phyloP scores from a whole-genome alignment of 805 yeast species.

The Candida wancherniae region DNA sequence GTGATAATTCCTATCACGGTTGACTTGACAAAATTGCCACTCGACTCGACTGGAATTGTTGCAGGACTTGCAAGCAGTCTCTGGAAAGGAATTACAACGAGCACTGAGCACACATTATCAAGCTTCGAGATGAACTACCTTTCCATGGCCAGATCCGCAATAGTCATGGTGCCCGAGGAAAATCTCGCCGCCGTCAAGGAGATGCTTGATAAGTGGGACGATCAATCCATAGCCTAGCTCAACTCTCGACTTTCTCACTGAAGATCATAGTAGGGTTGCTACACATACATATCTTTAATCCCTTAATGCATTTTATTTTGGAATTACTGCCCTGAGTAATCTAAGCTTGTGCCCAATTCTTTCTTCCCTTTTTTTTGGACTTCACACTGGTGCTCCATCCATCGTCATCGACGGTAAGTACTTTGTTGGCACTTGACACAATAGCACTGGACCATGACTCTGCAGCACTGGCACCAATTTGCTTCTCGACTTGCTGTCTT shows the following conservation, averaged over 20 bases:
- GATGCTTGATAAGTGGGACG: slow-evolving; percentile 8
- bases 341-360: slow-evolving; percentile 9
- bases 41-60: slow-evolving; percentile 61
- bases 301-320: no score
- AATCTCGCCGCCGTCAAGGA: slow-evolving; percentile 31
- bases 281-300: no score
- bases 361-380: slow-evolving; percentile 37
- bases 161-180: slow-evolving; percentile 56
- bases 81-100: slow-evolving; percentile 25
- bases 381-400: slow-evolving; percentile 44
- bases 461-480: slow-evolving; percentile 34
- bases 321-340: no score
- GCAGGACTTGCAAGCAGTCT: slow-evolving; percentile 57
- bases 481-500: slow-evolving; percentile 67
- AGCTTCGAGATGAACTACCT: slow-evolving; percentile 52
- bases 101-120: slow-evolving; percentile 13
- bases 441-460: slow-evolving; percentile 75
- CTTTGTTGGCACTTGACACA: slow-evolving; percentile 37
- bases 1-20: slow-evolving; percentile 52
- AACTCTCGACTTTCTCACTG: not conserved
- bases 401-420: slow-evolving; percentile 37
- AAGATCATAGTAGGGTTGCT: no score
- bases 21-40: slow-evolving; percentile 49
- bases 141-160: slow-evolving; percentile 56
- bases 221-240: no score